Base-by-base conservation (phyloP, 1,139 yeast genomes). In the Kluyveromyces sp. region DNA sequence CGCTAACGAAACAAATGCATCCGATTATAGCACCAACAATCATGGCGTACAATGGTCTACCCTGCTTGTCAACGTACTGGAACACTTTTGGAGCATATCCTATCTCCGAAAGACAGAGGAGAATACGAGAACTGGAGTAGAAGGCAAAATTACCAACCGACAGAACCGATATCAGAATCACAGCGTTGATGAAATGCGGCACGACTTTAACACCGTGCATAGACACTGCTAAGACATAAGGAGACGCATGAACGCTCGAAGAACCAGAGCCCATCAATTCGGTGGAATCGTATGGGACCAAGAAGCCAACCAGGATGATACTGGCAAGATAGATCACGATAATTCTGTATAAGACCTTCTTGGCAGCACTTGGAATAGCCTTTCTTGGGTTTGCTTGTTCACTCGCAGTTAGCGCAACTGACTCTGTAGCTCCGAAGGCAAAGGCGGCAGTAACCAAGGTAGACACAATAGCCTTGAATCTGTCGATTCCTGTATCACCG, bases 381-480 rank as follows among this genome's bases (percentile, higher is more conserved):
- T 74, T 76, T 59, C 83, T 71, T 49, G 96, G 96, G 66, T 86
- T 83, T 41, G 74, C 71, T 45, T 94, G 83, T 66, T 89, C 96
- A 25, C 95, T 88, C 30, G 95, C 94, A 29, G 95, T 89, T 54
- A 89, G 71, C 43, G 94, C 95, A 47, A 83, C 79, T 55, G 83
- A 71, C 66, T 86, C 95, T 39, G 86, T 77, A 55, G 94, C 94
- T 43, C 89, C 88, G 57, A 84, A 83, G 3, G 95, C 79, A 65
- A 86, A 88, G 4, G 95, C 94, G 22, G 95, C 94, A 28, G 82
- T 77, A 41, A 88, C 87, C 56, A 88, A 83, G 28, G 83, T 86
- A 4, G 86, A 72, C 56, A 89, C 80, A 20, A 88, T 80, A 55
- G 96, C 96, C 61, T 87, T 86, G 70, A 76, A 85, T 50, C 51